Percentiles rank a stretch among this genome's conserved stretches.
Conservation (phyloP, 2,329 filamentous ascomycete genomes). For the Coleophoma eucalyptorum region DNA sequence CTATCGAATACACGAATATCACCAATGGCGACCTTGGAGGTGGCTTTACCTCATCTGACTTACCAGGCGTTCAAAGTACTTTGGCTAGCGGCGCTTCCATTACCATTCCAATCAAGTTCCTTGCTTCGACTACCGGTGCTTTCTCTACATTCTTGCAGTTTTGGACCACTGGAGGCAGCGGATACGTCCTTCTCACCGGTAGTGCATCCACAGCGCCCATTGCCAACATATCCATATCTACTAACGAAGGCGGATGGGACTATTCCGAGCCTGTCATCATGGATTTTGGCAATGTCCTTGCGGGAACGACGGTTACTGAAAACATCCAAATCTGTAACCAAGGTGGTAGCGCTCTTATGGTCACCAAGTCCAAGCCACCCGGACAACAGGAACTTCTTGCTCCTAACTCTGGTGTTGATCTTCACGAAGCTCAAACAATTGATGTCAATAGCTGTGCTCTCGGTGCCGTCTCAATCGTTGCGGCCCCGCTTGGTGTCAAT, state of each 20-base stretch:
- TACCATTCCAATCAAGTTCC: slow-evolving; percentile 30
- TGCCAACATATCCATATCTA: slow-evolving; percentile 31
- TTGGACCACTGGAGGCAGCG: slow-evolving; percentile 31
- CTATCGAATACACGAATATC: slow-evolving; percentile 24
- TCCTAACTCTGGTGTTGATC: slow-evolving; percentile 26
- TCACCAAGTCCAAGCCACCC: slow-evolving; percentile 35
- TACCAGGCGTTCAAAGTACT: slow-evolving; percentile 25
- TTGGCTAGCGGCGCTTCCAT: slow-evolving; percentile 27
- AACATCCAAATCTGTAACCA: slow-evolving; percentile 32
- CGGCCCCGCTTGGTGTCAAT: slow-evolving; percentile 26
- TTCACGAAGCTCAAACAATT: slow-evolving; percentile 31
- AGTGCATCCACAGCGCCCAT: slow-evolving; percentile 29
- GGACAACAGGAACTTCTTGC: slow-evolving; percentile 27
- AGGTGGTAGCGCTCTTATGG: slow-evolving; percentile 30
- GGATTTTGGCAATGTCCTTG: slow-evolving; percentile 29
- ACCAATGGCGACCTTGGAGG: slow-evolving; percentile 26
- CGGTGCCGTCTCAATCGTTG: slow-evolving; percentile 28
- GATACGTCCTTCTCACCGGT: slow-evolving; percentile 28
- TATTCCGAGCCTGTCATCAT: slow-evolving; percentile 18
- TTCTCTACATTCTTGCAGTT: slow-evolving; percentile 31
- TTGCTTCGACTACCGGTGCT: slow-evolving; percentile 24
- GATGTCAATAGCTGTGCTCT: slow-evolving; percentile 24
- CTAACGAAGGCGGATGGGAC: slow-evolving; percentile 29
- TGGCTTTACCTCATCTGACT: slow-evolving; percentile 26
- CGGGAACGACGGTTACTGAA: slow-evolving; percentile 23